Evolutionary conservation across 345 rosid species (phyloP).

Genomic region (Erysimum cheiranthoides): DNA sequence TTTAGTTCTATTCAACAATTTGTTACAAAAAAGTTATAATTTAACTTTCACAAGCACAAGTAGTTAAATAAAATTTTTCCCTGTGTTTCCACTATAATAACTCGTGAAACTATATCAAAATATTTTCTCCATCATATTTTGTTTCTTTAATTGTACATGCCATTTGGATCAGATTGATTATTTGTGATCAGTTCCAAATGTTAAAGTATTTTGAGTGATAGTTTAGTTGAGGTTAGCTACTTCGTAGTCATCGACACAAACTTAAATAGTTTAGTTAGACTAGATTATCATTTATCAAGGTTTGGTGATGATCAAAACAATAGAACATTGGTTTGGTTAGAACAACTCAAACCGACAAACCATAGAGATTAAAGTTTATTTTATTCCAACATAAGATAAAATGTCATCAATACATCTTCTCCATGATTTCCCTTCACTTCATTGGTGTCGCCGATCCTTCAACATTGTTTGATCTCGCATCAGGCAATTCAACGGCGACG

Average conservation of each 20-base stretch:
- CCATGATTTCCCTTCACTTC: slow-evolving; percentile 14
- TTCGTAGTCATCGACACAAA: not conserved
- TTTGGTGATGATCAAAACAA: slow-evolving; percentile 20
- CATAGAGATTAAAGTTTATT: slow-evolving; percentile 4
- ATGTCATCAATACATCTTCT: not conserved
- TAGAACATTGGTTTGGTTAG: slow-evolving; percentile 23
- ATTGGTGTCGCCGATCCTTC: slow-evolving; percentile 24
- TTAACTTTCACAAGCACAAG: too few relatives aligned
- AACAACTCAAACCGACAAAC: slow-evolving; percentile 21
- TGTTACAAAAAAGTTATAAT: too few relatives aligned
- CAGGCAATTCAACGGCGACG: slow-evolving; percentile 37
- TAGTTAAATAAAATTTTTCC: too few relatives aligned
- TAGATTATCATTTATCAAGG: slow-evolving; percentile 16
- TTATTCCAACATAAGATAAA: slow-evolving; percentile 33
- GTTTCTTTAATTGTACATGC: not conserved
- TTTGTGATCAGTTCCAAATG: not conserved
- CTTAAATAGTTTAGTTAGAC: not conserved
- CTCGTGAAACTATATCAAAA: not conserved
- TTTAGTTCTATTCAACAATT: not conserved
- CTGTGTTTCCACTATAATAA: not conserved
- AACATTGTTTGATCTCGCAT: slow-evolving; percentile 16
- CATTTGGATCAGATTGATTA: not conserved
- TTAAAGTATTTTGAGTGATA: not conserved
- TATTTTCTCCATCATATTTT: not conserved
- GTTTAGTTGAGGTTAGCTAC: not conserved